These are phyloP conservation scores for Rubia yunnanensis DNA, from an alignment of 257 asterid species.

Conservation along the genomic window DNA sequence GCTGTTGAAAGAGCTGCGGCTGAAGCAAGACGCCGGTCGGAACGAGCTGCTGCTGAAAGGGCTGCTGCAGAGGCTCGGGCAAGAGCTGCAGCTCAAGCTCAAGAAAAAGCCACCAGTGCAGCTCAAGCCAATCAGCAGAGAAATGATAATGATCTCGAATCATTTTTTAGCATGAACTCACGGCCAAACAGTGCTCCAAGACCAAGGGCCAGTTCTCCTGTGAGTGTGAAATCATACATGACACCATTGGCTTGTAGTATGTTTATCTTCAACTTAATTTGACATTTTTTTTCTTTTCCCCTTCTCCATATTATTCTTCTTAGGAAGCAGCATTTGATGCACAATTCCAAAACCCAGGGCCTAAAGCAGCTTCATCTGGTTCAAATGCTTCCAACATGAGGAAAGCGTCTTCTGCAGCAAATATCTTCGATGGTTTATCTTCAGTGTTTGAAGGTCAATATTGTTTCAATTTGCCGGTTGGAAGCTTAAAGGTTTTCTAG, in stretches of 20 bases:
- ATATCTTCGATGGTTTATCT: constrained; percentile 86
- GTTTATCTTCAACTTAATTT: neutral
- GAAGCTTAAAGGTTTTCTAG: neutral
- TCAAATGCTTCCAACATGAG: constrained; percentile 64
- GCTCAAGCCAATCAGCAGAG: constrained; percentile 68
- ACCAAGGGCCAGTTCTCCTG: constrained; percentile 56
- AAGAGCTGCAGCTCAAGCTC: constrained; percentile 85
- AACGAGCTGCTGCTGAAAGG: constrained; percentile 85
- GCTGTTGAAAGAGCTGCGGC: constrained; percentile 80
- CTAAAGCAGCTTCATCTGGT: constrained; percentile 51
- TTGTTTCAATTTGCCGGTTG: neutral
- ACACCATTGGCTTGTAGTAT: constrained; percentile 6
- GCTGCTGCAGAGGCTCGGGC: constrained; percentile 90
- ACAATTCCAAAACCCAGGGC: constrained; percentile 56
- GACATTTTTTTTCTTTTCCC: constrained; percentile 1
- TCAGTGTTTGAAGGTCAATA: constrained; percentile 76
- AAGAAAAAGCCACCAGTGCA: constrained; percentile 72
- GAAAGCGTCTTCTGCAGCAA: constrained; percentile 70
- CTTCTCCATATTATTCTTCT: constrained; percentile 6
- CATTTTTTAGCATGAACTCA: constrained; percentile 68
- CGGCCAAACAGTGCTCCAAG: constrained; percentile 90
- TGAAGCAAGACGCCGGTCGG: constrained; percentile 81
- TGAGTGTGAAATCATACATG: constrained; percentile 31
- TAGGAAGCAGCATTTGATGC: constrained; percentile 73
- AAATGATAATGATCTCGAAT: constrained; percentile 77